phyloP scores from a whole-genome alignment of 345 rosid species.

The Toxicodendron radicans region DNA sequence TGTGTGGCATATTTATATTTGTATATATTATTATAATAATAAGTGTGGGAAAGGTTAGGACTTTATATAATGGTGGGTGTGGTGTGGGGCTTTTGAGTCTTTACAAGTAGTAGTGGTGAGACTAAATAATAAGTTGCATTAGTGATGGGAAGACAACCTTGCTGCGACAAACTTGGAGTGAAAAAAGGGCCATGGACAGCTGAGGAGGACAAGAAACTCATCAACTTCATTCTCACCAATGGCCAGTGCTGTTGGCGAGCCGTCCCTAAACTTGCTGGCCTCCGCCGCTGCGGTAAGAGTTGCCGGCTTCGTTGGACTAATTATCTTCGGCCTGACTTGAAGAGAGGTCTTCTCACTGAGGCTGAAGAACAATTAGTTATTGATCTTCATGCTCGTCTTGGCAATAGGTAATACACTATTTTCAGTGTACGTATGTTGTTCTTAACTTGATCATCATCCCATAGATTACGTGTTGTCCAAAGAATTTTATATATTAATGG shows the following conservation, averaged over 20 bases:
- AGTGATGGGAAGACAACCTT: constrained; percentile 71
- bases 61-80: constrained; percentile 46
- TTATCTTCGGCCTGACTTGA: constrained; percentile 88
- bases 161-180: constrained; percentile 80
- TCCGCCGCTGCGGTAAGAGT: constrained; percentile 83
- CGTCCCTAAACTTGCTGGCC: constrained; percentile 81
- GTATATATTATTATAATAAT: background rate
- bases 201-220: constrained; percentile 84
- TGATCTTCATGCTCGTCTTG: constrained; percentile 76
- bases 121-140: constrained; percentile 12
- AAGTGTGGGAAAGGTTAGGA: constrained; percentile 23
- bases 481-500: background rate
- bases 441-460: background rate
- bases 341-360: constrained; percentile 74
- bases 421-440: background rate
- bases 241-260: constrained; percentile 91
- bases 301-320: constrained; percentile 93
- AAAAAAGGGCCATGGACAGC: constrained; percentile 87
- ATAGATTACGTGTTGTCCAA: background rate
- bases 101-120: constrained; percentile 35
- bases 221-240: constrained; percentile 65
- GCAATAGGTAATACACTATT: constrained; percentile 51
- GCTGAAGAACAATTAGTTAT: constrained; percentile 73
- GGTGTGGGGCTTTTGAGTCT: constrained; percentile 48
- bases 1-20: background rate